A percentile compares a stretch with the other conserved stretches of the same genome.
phyloP scores from a whole-genome alignment of 441 rosid species.

The Macaranga tanarius region DNA sequence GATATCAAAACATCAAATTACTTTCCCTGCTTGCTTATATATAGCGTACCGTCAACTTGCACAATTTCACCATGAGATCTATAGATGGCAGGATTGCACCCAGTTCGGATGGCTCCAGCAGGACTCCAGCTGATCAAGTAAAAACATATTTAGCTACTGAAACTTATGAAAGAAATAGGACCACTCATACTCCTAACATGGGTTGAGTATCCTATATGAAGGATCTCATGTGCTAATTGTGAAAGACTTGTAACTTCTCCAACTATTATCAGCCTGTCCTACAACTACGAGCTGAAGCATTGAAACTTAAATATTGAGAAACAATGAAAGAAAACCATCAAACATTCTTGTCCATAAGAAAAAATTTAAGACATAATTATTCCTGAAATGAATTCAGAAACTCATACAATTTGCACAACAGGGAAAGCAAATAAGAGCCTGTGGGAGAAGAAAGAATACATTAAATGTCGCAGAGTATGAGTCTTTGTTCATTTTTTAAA shows the following conservation, averaged over 20 bases:
- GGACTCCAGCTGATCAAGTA: conserved; percentile 79
- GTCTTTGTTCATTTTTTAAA: background rate
- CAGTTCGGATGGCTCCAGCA: conserved; percentile 84
- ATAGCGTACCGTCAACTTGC: conserved; percentile 62
- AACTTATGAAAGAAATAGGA: background rate
- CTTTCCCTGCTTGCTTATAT: conserved; percentile 8
- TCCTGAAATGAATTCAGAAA: background rate
- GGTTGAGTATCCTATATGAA: background rate
- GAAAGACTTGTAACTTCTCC: background rate
- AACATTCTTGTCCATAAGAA: background rate
- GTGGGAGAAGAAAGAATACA: background rate
- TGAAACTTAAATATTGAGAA: conserved; percentile 3
- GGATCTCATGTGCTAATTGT: background rate
- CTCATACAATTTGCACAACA: background rate
- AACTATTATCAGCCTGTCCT: background rate
- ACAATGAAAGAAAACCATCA: background rate
- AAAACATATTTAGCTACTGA: conserved; percentile 20
- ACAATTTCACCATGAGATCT: conserved; percentile 50
- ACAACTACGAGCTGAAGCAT: background rate
- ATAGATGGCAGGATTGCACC: conserved; percentile 79
- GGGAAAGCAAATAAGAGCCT: background rate
- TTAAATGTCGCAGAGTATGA: background rate
- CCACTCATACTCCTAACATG: background rate
- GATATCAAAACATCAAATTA: background rate
- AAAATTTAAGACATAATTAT: background rate